A percentile compares a stretch with the other conserved stretches of the same genome.
These are phyloP conservation scores for Lactifluus volemus DNA, from an alignment of 768 basidiomycete genomes.

Conservation along the genomic window DNA sequence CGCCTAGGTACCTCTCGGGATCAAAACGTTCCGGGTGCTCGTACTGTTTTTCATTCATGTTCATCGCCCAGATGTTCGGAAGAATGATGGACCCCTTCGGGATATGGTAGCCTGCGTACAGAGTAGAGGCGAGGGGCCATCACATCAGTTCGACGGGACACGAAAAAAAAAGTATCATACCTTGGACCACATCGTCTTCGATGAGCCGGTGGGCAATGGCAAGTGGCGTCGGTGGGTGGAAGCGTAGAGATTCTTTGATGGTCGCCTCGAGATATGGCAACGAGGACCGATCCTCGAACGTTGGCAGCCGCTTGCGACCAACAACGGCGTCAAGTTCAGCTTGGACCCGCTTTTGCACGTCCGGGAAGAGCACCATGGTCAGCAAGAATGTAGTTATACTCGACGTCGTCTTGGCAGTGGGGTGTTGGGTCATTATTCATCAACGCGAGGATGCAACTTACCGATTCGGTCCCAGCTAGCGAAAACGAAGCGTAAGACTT, in stretches of 20 bases:
- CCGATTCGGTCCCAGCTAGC: constrained; percentile 16
- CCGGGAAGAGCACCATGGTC: constrained; percentile 17
- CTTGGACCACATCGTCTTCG: constrained; percentile 27
- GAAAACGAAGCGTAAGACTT: neutral
- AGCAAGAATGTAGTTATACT: constrained; percentile 17
- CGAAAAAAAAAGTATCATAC: neutral
- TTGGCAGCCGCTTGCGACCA: constrained; percentile 15
- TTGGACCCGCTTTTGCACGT: constrained; percentile 14
- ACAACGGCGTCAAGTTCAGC: constrained; percentile 16
- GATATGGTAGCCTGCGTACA: constrained; percentile 26
- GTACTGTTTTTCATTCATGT: constrained; percentile 17
- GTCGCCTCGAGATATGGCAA: constrained; percentile 17
- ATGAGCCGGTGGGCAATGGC: constrained; percentile 27
- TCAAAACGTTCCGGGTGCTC: constrained; percentile 10
- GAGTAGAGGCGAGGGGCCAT: neutral
- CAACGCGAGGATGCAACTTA: neutral
- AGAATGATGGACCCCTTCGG: constrained; percentile 29
- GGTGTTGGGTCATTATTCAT: neutral
- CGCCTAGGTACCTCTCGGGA: constrained; percentile 13
- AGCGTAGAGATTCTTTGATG: constrained; percentile 19
- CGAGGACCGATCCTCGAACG: constrained; percentile 11
- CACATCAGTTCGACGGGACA: neutral
- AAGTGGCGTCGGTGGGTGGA: constrained; percentile 17
- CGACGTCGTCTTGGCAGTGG: constrained; percentile 6
- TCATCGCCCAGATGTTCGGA: constrained; percentile 27